phyloP scores from a whole-genome alignment of 805 yeast genomes.

The Lachancea meyersii region DNA sequence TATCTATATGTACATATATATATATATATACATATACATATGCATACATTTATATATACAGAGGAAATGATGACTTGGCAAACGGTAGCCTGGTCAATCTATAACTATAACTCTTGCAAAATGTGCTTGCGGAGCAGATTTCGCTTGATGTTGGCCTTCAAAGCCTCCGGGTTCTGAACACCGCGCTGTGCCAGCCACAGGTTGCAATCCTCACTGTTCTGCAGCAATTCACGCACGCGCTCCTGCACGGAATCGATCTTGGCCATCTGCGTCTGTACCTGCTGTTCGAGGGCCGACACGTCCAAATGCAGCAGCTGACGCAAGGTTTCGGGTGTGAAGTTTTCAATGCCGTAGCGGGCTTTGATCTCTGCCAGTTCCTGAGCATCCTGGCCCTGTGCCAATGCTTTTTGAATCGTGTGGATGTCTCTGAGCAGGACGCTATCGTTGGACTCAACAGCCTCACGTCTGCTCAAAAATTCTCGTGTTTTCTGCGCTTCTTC shows the following conservation, averaged over 20 bases:
- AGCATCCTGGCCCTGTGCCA: constrained; percentile 32
- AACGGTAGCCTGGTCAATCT: not conserved
- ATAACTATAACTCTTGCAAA: constrained; percentile 13
- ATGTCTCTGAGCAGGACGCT: constrained; percentile 28
- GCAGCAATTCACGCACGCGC: constrained; percentile 34
- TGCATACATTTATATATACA: constrained; percentile 7
- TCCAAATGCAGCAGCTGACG: constrained; percentile 37
- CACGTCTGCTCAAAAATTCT: constrained; percentile 49
- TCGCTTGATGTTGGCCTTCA: constrained; percentile 54
- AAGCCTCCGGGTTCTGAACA: constrained; percentile 32
- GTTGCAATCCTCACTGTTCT: constrained; percentile 33
- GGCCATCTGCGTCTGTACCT: constrained; percentile 23
- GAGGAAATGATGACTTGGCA: not conserved
- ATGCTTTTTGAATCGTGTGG: constrained; percentile 25
- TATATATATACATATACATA: too few species aligned
- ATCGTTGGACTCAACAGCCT: constrained; percentile 27
- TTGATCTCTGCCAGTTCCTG: constrained; percentile 37
- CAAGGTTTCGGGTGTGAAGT: constrained; percentile 42
- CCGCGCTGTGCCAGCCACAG: constrained; percentile 33
- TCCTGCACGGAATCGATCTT: constrained; percentile 35
- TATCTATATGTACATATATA: too few species aligned
- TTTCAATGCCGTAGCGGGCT: constrained; percentile 40
- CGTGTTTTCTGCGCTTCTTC: constrained; percentile 57
- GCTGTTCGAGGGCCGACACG: constrained; percentile 27
- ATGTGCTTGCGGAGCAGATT: constrained; percentile 66